Evolutionary conservation across 148 eudicot genomes (phyloP).

Genomic region (Chenopodium album): DNA sequence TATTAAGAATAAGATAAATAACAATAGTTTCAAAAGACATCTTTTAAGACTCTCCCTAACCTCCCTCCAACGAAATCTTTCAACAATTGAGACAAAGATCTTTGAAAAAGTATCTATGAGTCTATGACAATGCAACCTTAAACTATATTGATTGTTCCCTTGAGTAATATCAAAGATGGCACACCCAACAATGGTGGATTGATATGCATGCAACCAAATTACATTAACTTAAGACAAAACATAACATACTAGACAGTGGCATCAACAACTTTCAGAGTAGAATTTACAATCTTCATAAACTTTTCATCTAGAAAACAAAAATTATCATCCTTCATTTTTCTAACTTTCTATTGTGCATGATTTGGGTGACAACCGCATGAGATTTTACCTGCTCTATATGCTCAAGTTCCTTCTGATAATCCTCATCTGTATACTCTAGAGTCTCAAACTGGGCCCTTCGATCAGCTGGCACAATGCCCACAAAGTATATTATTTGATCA

Average conservation of each 20-base stretch:
- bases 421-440: slow-evolving; percentile 90
- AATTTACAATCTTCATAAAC: neutral
- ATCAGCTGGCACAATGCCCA: slow-evolving; percentile 71
- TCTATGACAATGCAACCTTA: no score
- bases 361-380: neutral
- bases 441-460: slow-evolving; percentile 94
- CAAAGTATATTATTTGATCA: slow-evolving; percentile 24
- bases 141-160: no score
- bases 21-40: no score
- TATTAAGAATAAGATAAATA: no score
- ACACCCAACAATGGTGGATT: neutral
- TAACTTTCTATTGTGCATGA: neutral
- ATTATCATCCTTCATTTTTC: neutral
- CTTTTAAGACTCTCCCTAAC: no score
- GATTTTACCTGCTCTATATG: slow-evolving; percentile 74
- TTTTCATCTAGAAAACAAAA: neutral
- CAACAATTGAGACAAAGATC: no score
- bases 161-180: neutral
- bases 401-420: slow-evolving; percentile 89
- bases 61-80: no score
- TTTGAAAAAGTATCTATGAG: no score
- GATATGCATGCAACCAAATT: neutral
- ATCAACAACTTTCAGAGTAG: neutral
- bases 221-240: neutral
- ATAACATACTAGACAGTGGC: neutral